Evolutionary conservation across 2,329 filamentous ascomycete species (phyloP), one percentile per base, ranked within the genome.

Genomic region (Exophiala sp.): DNA sequence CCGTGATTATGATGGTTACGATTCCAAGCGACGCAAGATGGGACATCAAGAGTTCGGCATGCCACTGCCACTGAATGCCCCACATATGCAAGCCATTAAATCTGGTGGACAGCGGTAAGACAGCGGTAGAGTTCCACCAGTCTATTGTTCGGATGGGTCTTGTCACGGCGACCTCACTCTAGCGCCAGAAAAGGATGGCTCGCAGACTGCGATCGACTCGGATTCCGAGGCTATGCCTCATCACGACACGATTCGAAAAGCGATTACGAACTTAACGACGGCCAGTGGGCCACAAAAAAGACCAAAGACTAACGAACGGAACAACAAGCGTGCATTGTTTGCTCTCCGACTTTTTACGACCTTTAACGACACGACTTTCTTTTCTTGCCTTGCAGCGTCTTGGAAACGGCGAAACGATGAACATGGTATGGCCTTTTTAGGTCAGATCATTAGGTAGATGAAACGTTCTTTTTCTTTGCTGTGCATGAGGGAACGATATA

Each of bases 21-120:
- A 79, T 18, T 71, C 87, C 55, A 95, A 95, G 75, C 84, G 90
- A 62, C 85, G 89, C 60, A 92, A 91, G 77, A 91, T 88, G 0
- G 57, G 53, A 54, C 80, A 83, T 59, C 85, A 89, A 63, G 74
- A 78, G 4, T 72, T 79, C 39, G 76, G 77, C 34, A 73, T 74
- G 36, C 69, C 73, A 34, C 67, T 77, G 18, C 70, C 73, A 34
- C 67, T 77, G 18, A 70, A 70, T 5, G 63, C 70, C 8, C 65
- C 70, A 44, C 67, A 64, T 47, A 66, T 72, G 61, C 75, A 74
- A 59, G 73, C 68, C 35, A 71, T 74, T 66, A 75, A 72, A 59
- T 72, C 69, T n/a, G 70, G 68, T 36, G 69, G 70, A 48, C 61
- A 58, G 39, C 59, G 61, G 40, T 61, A 50, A 39, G 40, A 24